Percentiles rank a stretch among this genome's conserved stretches.
These are phyloP conservation scores for Ogataea saltuana DNA, from an alignment of 805 yeast species.

Conservation along the genomic window DNA sequence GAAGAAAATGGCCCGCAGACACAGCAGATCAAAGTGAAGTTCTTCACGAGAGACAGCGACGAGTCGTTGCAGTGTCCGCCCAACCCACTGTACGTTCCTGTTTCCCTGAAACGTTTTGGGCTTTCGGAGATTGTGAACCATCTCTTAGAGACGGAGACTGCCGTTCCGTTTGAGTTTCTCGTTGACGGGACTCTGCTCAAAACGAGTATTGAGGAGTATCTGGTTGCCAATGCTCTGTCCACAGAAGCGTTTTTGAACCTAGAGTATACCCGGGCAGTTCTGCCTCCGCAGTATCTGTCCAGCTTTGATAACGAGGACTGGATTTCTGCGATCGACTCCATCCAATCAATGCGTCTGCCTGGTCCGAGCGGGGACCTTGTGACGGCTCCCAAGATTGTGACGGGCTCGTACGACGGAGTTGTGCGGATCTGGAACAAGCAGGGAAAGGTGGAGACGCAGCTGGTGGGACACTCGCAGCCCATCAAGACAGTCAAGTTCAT, in stretches of 20 bases:
- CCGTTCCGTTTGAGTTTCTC: slow-evolving; percentile 91
- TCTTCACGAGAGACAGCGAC: slow-evolving; percentile 84
- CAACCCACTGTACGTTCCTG: slow-evolving; percentile 86
- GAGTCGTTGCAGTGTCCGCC: slow-evolving; percentile 70
- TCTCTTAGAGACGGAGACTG: slow-evolving; percentile 58
- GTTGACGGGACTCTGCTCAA: slow-evolving; percentile 82
- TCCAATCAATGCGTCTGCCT: slow-evolving; percentile 34
- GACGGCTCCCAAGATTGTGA: slow-evolving; percentile 60
- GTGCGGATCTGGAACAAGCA: slow-evolving; percentile 85
- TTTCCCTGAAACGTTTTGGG: slow-evolving; percentile 82
- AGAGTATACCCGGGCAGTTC: slow-evolving; percentile 88
- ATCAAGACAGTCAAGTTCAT: slow-evolving; percentile 82
- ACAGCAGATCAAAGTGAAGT: slow-evolving; percentile 70
- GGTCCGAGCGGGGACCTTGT: slow-evolving; percentile 29
- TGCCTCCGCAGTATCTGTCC: slow-evolving; percentile 92
- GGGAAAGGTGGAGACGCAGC: slow-evolving; percentile 78
- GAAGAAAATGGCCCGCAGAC: slow-evolving; percentile 7
- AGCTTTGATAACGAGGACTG: slow-evolving; percentile 93
- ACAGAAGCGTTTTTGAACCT: slow-evolving; percentile 75
- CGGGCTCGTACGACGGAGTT: slow-evolving; percentile 94
- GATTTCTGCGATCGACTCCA: slow-evolving; percentile 74
- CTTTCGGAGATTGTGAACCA: slow-evolving; percentile 95
- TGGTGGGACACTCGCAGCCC: slow-evolving; percentile 86
- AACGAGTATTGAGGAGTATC: slow-evolving; percentile 75
- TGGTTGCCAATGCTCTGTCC: slow-evolving; percentile 74